Base-by-base conservation (phyloP, 2,329 filamentous ascomycete species). In the Fusarium foetens region DNA sequence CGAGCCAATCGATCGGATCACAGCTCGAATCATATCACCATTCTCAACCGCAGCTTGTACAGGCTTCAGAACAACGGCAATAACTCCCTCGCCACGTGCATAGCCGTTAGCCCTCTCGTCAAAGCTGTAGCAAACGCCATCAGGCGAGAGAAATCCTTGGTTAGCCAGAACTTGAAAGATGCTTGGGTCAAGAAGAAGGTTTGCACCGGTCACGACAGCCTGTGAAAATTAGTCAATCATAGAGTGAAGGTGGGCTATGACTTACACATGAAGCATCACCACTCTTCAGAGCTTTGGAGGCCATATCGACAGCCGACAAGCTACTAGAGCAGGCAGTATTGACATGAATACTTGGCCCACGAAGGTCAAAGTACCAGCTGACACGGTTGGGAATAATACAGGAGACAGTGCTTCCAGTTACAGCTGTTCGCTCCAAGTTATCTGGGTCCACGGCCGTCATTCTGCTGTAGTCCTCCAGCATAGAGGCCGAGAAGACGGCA, bases 41-140 rank as follows among this genome's bases (percentile, higher is more conserved):
- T 83, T 75, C 21, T 48, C 76, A 8, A 90, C 61, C 0, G 89
- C 89, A 3, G 81, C 76, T 9, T 75, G 78, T 3, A 90, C 73
- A 2, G 76, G 80, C 75, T 90, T 90, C 1, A 91, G 69, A 1
- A 90, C 77, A 0, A 90, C 69, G 1, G 81, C 79, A 3, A 62
- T 59, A 1, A 70, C 48, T 19, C 72, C 70, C 39, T 80, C 78
- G 1, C 79, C 80, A 16, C 79, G 67, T 6, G 71, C 77, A 42
- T 80, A 81, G 0, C 81, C 80, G 29, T 80, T 77, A 0, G 76
- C 80, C 1, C 78, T 63, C 16, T 73, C 46, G n/a, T 81, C 80
- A 21, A 80, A 82, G 21, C 76, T 78, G 43, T 76, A 77, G 16
- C 74, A 81, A 11, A 63, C 53, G n/a, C 80, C 74, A 16, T 80